A percentile compares a stretch with the other conserved stretches of the same genome.
Conservation (phyloP, 306 rosid genomes). For the Lathyrus oleraceus region DNA sequence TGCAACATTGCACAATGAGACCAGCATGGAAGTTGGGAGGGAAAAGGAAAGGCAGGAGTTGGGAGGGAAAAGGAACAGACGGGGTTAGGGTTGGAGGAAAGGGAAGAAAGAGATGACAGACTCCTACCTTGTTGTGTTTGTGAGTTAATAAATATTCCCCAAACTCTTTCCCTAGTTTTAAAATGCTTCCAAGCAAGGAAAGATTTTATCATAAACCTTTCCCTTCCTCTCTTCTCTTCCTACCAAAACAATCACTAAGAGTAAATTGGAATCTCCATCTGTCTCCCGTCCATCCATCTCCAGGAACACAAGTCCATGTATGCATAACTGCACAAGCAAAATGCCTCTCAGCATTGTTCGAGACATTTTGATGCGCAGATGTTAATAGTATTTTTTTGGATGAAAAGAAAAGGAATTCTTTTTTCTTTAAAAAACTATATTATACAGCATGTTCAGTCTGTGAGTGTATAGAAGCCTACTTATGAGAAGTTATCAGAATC, state of each 20-base stretch:
- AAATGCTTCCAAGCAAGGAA: neutral
- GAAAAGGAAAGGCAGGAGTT: too few relatives aligned
- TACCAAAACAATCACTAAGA: neutral
- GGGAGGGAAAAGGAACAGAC: too few relatives aligned
- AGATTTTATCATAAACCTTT: neutral
- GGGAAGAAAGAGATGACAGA: too few relatives aligned
- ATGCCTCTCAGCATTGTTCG: constrained; percentile 22
- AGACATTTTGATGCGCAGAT: constrained; percentile 13
- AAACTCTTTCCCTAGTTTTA: neutral
- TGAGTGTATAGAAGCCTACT: neutral
- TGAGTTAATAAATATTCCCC: neutral
- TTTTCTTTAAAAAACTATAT: constrained; percentile 18
- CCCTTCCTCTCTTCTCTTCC: neutral
- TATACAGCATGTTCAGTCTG: constrained; percentile 8
- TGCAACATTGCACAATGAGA: neutral
- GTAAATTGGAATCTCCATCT: neutral
- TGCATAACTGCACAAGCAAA: constrained; percentile 19
- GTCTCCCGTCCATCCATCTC: neutral
- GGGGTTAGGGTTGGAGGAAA: too few relatives aligned
- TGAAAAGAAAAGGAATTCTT: neutral
- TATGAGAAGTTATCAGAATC: constrained; percentile 30
- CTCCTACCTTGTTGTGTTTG: neutral
- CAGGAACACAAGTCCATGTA: constrained; percentile 16
- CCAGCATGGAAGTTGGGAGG: too few relatives aligned
- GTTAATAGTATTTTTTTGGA: neutral